Base-by-base conservation (phyloP, 225 moss, liverwort and hornwort genomes). In the Bryum argenteum region DNA sequence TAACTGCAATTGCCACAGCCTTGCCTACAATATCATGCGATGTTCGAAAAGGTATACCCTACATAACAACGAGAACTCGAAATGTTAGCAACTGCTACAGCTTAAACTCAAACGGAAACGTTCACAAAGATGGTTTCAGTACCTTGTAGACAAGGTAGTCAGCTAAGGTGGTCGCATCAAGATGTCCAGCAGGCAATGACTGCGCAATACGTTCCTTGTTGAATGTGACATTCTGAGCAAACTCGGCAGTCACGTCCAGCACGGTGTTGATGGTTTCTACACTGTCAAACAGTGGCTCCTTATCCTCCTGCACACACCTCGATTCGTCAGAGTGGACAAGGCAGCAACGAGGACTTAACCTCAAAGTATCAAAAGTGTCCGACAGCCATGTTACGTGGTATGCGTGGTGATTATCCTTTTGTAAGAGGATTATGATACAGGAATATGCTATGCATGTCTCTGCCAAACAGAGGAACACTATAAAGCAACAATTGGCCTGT, bases 71-170 rank as follows among this genome's bases (percentile, higher is more conserved):
- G 13, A 38, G 24, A 62, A n/a, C 15, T 57, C 16, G 9, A 52
- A 71, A 41, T 65, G 60, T 42, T 39, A 55, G 51, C 2, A 68
- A 67, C 48, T 24, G 33, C 17, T 16, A 48, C 17, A 48, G 48
- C 47, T 47, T 47, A 15, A 47, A 33, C 33, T 33, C 33, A 33
- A 33, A 33, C 33, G 7, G 4, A 16, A 47, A 21, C 13, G 58
- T 37, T 7, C 65, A 70, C 43, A 37, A 54, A 54, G 5, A 14
- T 10, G 6, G n/a, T 17, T 43, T 63, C 19, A 10, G 70, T 79
- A 98, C 98, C 92, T 94, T 98, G 77, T 91, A 94, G 4, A 98
- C 98, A 17, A 98, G 91, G 65, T 98, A 98, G 66, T 98, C 98
- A 65, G 98, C 98, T 77, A 98, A 87, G 54, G 98, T 98, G 48